phyloP scores from a whole-genome alignment of 1,284 basidiomycete species.

The Ganoderma lucidum region DNA sequence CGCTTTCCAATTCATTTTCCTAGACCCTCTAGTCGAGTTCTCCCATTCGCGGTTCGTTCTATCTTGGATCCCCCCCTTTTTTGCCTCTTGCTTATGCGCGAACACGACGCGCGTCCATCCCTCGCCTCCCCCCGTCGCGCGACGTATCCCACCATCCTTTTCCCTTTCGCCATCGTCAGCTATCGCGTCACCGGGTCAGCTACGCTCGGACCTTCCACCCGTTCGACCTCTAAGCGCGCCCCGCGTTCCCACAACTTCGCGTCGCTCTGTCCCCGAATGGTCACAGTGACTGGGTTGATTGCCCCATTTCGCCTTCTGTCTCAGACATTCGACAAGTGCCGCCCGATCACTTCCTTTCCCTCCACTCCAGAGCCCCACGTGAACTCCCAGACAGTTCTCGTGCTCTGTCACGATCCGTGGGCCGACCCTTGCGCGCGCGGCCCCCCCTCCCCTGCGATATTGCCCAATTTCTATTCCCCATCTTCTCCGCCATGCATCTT shows the following conservation, averaged over 20 bases:
- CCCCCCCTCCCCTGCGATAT: background rate
- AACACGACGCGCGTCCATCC: background rate
- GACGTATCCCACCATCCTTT: background rate
- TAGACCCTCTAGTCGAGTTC: background rate
- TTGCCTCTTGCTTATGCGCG: background rate
- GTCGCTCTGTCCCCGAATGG: conserved; percentile 11
- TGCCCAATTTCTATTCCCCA: background rate
- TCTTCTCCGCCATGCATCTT: conserved; percentile 6
- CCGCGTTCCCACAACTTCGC: conserved; percentile 10
- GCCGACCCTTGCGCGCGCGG: too few relatives aligned
- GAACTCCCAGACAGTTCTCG: conserved; percentile 16
- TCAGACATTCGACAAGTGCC: conserved; percentile 1
- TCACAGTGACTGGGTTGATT: conserved; percentile 11
- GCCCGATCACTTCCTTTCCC: conserved; percentile 10
- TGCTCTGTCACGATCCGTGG: conserved; percentile 1
- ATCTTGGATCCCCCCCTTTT: background rate
- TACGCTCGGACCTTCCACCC: conserved; percentile 16
- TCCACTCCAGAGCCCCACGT: conserved; percentile 14
- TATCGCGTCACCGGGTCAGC: conserved; percentile 1
- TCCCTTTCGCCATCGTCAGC: background rate
- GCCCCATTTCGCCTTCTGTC: background rate
- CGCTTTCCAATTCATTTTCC: conserved; percentile 20
- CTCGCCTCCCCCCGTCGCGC: background rate
- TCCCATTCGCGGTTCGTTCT: background rate
- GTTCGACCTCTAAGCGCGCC: background rate